Conservation (phyloP, 805 yeast genomes). For the Wickerhamiella cacticola region DNA sequence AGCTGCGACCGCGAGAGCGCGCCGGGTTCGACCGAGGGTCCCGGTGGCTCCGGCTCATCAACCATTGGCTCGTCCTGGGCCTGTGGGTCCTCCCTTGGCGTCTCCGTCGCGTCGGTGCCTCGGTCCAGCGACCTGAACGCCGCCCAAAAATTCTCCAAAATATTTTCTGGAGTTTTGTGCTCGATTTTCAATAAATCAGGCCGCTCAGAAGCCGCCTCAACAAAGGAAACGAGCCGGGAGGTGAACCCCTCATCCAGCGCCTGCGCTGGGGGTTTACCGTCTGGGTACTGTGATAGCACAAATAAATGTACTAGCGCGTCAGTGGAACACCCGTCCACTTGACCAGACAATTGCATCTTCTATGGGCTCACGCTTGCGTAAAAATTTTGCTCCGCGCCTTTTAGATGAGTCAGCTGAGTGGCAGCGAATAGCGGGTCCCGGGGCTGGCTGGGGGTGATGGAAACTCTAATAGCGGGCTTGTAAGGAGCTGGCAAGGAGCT, state of each 20-base stretch:
- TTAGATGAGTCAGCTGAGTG: neutral
- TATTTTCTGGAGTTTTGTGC: neutral
- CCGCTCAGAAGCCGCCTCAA: neutral
- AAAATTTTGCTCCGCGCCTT: neutral
- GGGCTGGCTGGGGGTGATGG: too few relatives aligned
- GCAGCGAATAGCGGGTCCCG: neutral
- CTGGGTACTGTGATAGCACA: slow-evolving; percentile 5
- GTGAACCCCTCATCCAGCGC: slow-evolving; percentile 6
- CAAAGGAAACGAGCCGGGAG: slow-evolving; percentile 1
- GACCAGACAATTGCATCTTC: neutral
- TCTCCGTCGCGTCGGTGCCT: too few relatives aligned
- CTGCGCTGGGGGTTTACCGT: slow-evolving; percentile 6
- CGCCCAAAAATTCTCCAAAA: slow-evolving; percentile 1
- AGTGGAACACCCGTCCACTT: slow-evolving; percentile 4
- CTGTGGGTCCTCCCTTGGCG: too few relatives aligned
- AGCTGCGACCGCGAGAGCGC: neutral
- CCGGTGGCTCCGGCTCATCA: neutral
- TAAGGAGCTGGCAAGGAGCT: too few relatives aligned
- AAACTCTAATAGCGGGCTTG: too few relatives aligned
- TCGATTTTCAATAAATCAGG: neutral
- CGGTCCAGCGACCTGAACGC: too few relatives aligned
- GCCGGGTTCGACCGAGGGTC: too few relatives aligned
- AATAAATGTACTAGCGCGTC: slow-evolving; percentile 10
- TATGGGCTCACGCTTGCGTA: slow-evolving; percentile 1
- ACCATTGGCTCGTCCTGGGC: too few relatives aligned